Evolutionary conservation across 1,139 yeast species (phyloP), one percentile per base, ranked within the genome.

Genomic region (Waltiozyma sp.): DNA sequence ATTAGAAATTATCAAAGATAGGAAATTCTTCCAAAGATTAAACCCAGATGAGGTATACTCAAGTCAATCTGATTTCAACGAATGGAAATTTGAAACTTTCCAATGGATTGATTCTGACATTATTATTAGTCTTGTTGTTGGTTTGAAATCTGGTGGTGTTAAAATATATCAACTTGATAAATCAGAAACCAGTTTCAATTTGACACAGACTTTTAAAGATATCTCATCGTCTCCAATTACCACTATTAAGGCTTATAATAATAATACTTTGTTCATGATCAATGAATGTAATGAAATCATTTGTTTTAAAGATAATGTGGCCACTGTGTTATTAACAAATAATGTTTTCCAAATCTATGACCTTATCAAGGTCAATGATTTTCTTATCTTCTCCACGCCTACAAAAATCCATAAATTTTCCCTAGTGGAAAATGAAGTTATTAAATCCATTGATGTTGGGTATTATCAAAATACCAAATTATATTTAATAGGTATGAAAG

Each of bases 261-360:
- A 18, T 33, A 14, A 33, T 9, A 16, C 36, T 16, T 33, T 33
- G 19, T 16, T 33, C 36, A 16, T 33, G 3, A 10, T 33, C 14
- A 33, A 33, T 14, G 36, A 16, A 13, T 13, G 8, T 6, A 33
- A 33, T 18, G 36, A 33, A 18, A 18, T 33, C 19, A 16, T 16
- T 7, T 7, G 4, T 3, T 14, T 16, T 33, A 18, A 33, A 7
- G 21, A 18, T 13, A 16, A 16, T 18, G 8, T 13, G 3, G 4
- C 19, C 19, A 33, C 11, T 7, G 13, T 18, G 8, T 18, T 33
- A 15, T 18, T 33, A 9, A 33, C 18, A 3, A 14, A 33, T 8
- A 33, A 33, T n/a, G 40, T 53, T 40, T 52, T 48, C 39, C 31
- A 38, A 34, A 48, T 57, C 9, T 49, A 50, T 37, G 59, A 57